phyloP scores from a whole-genome alignment of 164 flowering plant genomes.

The Saururus chinensis region DNA sequence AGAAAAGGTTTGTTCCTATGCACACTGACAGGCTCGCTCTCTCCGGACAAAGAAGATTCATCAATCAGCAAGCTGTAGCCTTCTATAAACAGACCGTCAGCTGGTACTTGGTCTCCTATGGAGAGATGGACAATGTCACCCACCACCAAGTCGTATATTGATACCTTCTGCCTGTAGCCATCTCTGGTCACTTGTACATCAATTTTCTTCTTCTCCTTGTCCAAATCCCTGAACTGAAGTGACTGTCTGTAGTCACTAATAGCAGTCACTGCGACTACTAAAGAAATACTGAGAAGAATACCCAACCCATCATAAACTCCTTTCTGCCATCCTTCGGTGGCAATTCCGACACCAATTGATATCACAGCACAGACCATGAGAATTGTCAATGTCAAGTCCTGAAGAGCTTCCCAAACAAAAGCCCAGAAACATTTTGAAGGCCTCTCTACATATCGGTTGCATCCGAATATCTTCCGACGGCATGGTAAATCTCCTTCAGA shows the following conservation, averaged over 20 bases:
- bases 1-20: constrained; percentile 29
- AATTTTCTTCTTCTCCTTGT: constrained; percentile 40
- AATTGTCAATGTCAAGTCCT: constrained; percentile 36
- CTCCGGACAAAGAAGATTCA: constrained; percentile 44
- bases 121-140: constrained; percentile 37
- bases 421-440: too few relatives aligned
- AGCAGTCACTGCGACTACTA: too few relatives aligned
- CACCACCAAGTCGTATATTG: constrained; percentile 36
- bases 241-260: too few relatives aligned
- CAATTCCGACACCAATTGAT: constrained; percentile 35
- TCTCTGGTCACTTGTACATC: constrained; percentile 34
- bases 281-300: constrained; percentile 19
- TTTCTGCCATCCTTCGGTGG: constrained; percentile 38
- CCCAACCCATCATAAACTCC: constrained; percentile 44
- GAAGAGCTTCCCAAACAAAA: constrained; percentile 36
- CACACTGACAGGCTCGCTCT: constrained; percentile 28
- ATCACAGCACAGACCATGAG: constrained; percentile 39
- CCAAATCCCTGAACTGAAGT: constrained; percentile 37
- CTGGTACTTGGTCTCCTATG: constrained; percentile 43
- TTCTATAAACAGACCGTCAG: constrained; percentile 34
- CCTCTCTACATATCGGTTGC: too few relatives aligned
- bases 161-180: constrained; percentile 32
- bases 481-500: too few relatives aligned
- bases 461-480: too few relatives aligned
- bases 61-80: constrained; percentile 37